Percentiles rank a stretch among this genome's conserved stretches.
Conservation (phyloP, 768 basidiomycete species). For the Termitomyces bulborhizus region DNA sequence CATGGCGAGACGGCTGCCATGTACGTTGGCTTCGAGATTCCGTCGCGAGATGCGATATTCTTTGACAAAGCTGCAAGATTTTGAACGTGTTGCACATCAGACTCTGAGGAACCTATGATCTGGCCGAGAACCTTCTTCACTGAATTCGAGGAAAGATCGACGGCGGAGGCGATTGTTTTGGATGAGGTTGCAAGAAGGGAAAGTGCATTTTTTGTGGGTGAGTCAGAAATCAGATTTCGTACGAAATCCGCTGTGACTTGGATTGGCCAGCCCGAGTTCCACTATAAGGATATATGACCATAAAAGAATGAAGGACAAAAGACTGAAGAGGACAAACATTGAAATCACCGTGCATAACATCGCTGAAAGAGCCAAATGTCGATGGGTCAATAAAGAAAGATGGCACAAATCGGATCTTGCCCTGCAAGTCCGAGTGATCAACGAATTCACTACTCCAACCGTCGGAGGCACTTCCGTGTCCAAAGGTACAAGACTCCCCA, state of each 20-base stretch:
- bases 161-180: neutral
- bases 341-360: constrained; percentile 53
- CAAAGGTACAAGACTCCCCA: constrained; percentile 65
- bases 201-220: neutral
- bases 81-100: constrained; percentile 50
- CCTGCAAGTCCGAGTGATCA: constrained; percentile 36
- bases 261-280: constrained; percentile 79
- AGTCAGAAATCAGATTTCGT: neutral
- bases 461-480: constrained; percentile 38
- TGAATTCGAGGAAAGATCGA: neutral
- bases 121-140: constrained; percentile 9
- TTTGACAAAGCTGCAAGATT: constrained; percentile 27
- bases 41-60: constrained; percentile 19
- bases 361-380: constrained; percentile 36
- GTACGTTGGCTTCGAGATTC: constrained; percentile 26
- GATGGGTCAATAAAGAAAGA: constrained; percentile 60
- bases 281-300: constrained; percentile 31
- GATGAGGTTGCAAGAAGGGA: constrained; percentile 16
- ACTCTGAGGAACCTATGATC: constrained; percentile 34
- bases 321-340: constrained; percentile 33
- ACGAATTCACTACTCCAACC: constrained; percentile 58
- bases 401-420: constrained; percentile 58
- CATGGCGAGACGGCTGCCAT: constrained; percentile 61
- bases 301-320: constrained; percentile 9
- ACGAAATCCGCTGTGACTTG: constrained; percentile 42